phyloP scores from a whole-genome alignment of 225 moss, liverwort and hornwort genomes.

The Physcomitrellopsis africana region DNA sequence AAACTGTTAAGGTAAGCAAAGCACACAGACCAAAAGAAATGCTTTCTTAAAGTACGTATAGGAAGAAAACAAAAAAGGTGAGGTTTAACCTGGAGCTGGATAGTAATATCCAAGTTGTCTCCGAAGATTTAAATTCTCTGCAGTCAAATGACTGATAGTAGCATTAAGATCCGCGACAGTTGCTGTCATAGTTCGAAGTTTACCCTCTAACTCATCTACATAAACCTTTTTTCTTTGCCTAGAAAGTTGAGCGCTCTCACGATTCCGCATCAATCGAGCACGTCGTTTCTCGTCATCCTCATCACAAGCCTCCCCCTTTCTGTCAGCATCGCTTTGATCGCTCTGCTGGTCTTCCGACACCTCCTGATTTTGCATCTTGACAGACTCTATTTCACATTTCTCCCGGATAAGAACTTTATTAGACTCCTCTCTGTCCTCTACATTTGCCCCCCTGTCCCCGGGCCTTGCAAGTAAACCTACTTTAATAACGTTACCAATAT shows the following conservation, averaged over 20 bases:
- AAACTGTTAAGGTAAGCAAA: background rate
- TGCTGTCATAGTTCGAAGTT: conserved; percentile 63
- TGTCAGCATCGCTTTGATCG: conserved; percentile 46
- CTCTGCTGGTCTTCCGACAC: conserved; percentile 50
- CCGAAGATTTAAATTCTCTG: conserved; percentile 69
- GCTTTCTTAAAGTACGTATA: background rate
- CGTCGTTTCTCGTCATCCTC: conserved; percentile 57
- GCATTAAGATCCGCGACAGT: conserved; percentile 65
- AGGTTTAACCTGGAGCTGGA: conserved; percentile 47
- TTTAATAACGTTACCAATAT: conserved; percentile 35
- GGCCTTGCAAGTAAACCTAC: conserved; percentile 43
- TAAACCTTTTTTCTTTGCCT: conserved; percentile 67
- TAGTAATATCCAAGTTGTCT: conserved; percentile 66
- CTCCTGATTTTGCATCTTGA: conserved; percentile 34
- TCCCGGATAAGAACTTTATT: conserved; percentile 26
- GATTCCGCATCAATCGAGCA: conserved; percentile 53
- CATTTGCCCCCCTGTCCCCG: conserved; percentile 28
- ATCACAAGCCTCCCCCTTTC: conserved; percentile 42
- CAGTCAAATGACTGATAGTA: conserved; percentile 66
- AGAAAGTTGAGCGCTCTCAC: conserved; percentile 62
- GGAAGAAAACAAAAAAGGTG: background rate
- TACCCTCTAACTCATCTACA: conserved; percentile 67
- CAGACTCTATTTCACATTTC: conserved; percentile 36
- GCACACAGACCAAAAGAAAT: conserved; percentile 8
- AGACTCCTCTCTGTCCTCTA: conserved; percentile 27